Evolutionary conservation across 1,284 basidiomycete species (phyloP).

Genomic region (Salmacisia buchloeana): DNA sequence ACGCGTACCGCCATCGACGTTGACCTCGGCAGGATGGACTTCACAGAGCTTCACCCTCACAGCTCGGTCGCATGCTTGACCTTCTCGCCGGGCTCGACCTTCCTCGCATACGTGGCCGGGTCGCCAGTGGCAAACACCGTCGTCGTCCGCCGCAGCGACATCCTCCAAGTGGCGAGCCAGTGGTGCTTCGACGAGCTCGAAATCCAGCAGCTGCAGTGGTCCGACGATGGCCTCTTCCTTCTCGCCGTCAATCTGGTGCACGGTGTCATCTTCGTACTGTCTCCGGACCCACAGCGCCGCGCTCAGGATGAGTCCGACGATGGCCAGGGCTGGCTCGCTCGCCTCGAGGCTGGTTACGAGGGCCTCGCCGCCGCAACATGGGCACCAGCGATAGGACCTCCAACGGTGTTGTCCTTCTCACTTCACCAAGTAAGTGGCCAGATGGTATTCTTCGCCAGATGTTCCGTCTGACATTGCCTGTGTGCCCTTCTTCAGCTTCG

Average conservation of each 20-base stretch:
- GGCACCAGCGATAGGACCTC: constrained; percentile 26
- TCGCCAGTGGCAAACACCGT: constrained; percentile 20
- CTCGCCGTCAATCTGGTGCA: constrained; percentile 24
- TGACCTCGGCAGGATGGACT: constrained; percentile 31
- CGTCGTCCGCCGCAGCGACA: constrained; percentile 34
- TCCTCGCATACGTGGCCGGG: constrained; percentile 34
- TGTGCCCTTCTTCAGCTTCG: not conserved
- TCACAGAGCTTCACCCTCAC: constrained; percentile 35
- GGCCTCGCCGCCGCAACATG: constrained; percentile 33
- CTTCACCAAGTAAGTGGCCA: constrained; percentile 23
- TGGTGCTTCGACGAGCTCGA: constrained; percentile 28
- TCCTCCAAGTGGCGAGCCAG: constrained; percentile 36
- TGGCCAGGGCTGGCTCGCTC: constrained; percentile 34
- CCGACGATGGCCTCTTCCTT: constrained; percentile 33
- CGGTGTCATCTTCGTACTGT: constrained; percentile 33
- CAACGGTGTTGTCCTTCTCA: constrained; percentile 28
- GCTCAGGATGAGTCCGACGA: not conserved
- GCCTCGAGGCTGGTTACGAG: constrained; percentile 31
- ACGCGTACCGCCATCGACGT: not conserved
- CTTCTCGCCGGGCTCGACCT: constrained; percentile 45
- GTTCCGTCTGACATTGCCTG: not conserved
- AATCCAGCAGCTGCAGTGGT: constrained; percentile 34
- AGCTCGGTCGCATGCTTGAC: constrained; percentile 29
- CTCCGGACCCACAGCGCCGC: constrained; percentile 26
- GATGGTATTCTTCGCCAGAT: not conserved